phyloP scores from a whole-genome alignment of 805 yeast genomes.

The Schwanniomyces pseudopolymorphus region DNA sequence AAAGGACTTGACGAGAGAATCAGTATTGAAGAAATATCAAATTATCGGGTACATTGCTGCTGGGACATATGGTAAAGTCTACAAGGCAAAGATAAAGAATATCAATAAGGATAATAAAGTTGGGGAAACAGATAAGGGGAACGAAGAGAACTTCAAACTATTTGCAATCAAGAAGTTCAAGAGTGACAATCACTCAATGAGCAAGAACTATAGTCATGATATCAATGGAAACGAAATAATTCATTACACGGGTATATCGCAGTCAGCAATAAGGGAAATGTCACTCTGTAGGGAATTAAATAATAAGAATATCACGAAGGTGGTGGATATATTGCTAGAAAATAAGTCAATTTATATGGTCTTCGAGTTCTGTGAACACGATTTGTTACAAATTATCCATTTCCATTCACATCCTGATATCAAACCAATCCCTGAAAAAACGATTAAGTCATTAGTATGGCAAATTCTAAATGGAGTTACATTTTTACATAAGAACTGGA shows the following conservation, averaged over 20 bases:
- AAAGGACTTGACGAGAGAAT: conserved; percentile 62
- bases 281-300: conserved; percentile 85
- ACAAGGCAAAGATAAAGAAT: conserved; percentile 68
- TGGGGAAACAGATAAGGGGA: conserved; percentile 3
- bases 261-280: conserved; percentile 95
- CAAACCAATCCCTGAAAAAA: conserved; percentile 71
- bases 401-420: conserved; percentile 89
- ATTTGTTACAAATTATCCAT: conserved; percentile 89
- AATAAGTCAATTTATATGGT: conserved; percentile 91
- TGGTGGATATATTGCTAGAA: conserved; percentile 83
- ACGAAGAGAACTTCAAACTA: conserved; percentile 26
- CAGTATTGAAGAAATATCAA: conserved; percentile 82
- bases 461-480: conserved; percentile 91
- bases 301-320: conserved; percentile 74
- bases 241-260: conserved; percentile 93
- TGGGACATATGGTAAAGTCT: conserved; percentile 95
- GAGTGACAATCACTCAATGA: conserved; percentile 57
- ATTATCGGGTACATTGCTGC: conserved; percentile 96
- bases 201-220: conserved; percentile 33
- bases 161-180: conserved; percentile 95
- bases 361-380: conserved; percentile 96
- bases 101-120: conserved; percentile 7
- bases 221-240: conserved; percentile 78
- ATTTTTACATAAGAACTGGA: conserved; percentile 93
- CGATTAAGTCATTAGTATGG: conserved; percentile 84